These are phyloP conservation scores for Apiospora aurea DNA, from an alignment of 2,329 filamentous ascomycete species.

Conservation along the genomic window DNA sequence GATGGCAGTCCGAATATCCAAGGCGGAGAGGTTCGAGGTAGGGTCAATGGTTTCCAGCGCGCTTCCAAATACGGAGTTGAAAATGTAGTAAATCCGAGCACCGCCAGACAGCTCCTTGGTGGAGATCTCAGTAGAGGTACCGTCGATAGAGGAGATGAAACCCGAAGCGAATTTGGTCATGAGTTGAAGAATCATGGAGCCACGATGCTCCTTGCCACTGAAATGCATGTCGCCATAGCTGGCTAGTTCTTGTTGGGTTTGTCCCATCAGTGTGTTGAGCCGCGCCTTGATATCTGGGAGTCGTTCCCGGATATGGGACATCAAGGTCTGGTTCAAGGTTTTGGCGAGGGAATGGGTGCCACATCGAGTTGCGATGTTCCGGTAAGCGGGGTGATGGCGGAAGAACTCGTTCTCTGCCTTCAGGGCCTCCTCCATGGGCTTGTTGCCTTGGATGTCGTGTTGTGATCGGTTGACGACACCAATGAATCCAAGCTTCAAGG, in stretches of 20 bases:
- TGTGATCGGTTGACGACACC: conserved; percentile 98
- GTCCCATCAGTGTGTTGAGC: conserved; percentile 98
- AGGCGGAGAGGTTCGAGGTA: conserved; percentile 90
- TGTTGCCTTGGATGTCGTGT: conserved; percentile 95
- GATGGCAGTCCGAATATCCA: conserved; percentile 96
- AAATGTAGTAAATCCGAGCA: conserved; percentile 97
- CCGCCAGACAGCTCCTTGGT: conserved; percentile 97
- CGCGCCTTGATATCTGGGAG: conserved; percentile 98
- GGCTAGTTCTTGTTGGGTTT: conserved; percentile 96
- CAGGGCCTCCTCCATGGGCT: conserved; percentile 91
- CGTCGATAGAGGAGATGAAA: conserved; percentile 98
- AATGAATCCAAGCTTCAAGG: conserved; percentile 95
- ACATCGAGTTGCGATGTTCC: conserved; percentile 92
- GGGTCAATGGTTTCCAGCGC: conserved; percentile 96
- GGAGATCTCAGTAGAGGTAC: conserved; percentile 97
- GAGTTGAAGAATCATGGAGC: conserved; percentile 91
- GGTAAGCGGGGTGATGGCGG: conserved; percentile 93
- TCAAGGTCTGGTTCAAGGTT: conserved; percentile 92
- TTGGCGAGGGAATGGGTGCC: conserved; percentile 95
- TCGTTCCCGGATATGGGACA: conserved; percentile 94
- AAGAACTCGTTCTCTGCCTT: conserved; percentile 94
- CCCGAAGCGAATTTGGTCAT: conserved; percentile 99
- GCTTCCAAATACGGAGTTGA: conserved; percentile 98
- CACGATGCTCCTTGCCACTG: conserved; percentile 94
- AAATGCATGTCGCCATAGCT: conserved; percentile 99